phyloP scores from a whole-genome alignment of 805 yeast genomes.

The Ogataea ramenticola region DNA sequence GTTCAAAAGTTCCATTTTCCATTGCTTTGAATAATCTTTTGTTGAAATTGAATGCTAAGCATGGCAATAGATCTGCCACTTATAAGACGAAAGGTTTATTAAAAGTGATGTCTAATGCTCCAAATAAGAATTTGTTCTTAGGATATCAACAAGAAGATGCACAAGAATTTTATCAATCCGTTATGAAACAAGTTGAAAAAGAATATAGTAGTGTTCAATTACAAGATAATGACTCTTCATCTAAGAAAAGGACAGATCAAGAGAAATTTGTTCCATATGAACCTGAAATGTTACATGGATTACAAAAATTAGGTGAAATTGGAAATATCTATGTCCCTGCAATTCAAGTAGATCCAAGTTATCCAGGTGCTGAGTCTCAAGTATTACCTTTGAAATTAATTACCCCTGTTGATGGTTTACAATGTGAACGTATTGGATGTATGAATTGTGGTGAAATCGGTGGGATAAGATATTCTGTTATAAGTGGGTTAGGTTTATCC shows the following conservation, averaged over 20 bases:
- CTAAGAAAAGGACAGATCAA: slow-evolving; percentile 19
- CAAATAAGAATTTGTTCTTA: slow-evolving; percentile 65
- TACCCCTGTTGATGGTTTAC: slow-evolving; percentile 89
- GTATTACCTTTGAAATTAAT: slow-evolving; percentile 49
- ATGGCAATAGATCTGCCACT: slow-evolving; percentile 49
- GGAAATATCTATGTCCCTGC: slow-evolving; percentile 71
- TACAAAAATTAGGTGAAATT: slow-evolving; percentile 45
- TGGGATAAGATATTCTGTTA: slow-evolving; percentile 77
- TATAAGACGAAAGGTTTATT: slow-evolving; percentile 56
- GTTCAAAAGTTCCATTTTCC: slow-evolving; percentile 36
- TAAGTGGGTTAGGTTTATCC: slow-evolving; percentile 66
- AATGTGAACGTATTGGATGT: slow-evolving; percentile 88
- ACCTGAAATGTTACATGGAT: slow-evolving; percentile 24
- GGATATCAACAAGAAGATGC: slow-evolving; percentile 96
- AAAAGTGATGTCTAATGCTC: slow-evolving; percentile 68
- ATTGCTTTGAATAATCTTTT: slow-evolving; percentile 44
- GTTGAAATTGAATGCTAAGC: slow-evolving; percentile 45
- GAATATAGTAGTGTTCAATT: slow-evolving; percentile 34
- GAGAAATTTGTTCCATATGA: slow-evolving; percentile 15
- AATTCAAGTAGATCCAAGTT: slow-evolving; percentile 67
- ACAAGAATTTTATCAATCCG: slow-evolving; percentile 86
- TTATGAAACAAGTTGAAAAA: slow-evolving; percentile 58
- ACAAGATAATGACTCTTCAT: slow-evolving; percentile 7
- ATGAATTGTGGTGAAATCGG: slow-evolving; percentile 89
- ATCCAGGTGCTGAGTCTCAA: slow-evolving; percentile 33